Evolutionary conservation across 169 alveolate species (phyloP).

Genomic region (Plasmodium knowlesi): DNA sequence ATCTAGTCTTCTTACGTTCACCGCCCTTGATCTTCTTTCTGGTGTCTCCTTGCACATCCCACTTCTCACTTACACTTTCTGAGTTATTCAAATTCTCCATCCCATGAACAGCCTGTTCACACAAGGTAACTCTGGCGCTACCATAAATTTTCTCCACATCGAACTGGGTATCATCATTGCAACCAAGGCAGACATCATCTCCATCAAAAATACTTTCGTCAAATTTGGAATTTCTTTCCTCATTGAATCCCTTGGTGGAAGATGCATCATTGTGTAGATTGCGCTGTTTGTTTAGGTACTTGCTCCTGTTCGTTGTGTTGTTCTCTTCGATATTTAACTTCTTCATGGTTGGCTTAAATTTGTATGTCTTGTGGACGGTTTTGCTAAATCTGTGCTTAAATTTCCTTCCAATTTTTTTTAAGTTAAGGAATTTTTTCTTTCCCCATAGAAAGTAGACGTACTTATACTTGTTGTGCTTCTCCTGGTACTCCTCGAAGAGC

Average conservation of each 20-base stretch:
- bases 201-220: background rate
- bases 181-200: background rate
- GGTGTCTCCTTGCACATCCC: background rate
- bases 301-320: background rate
- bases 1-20: background rate
- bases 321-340: background rate
- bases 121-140: slow-evolving; percentile 3
- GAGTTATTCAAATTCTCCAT: slow-evolving; percentile 1
- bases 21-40: background rate
- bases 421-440: slow-evolving; percentile 22
- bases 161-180: slow-evolving; percentile 15
- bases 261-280: background rate
- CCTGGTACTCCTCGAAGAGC: slow-evolving; percentile 74
- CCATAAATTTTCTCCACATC: slow-evolving; percentile 34
- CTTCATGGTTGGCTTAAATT: background rate
- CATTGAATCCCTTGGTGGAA: slow-evolving; percentile 2
- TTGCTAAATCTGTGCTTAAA: slow-evolving; percentile 14
- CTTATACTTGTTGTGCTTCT: slow-evolving; percentile 52
- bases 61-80: background rate
- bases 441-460: slow-evolving; percentile 7
- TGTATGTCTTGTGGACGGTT: background rate
- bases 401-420: slow-evolving; percentile 49
- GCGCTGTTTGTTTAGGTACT: background rate
- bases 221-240: background rate
- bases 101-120: slow-evolving; percentile 22